Conservation (phyloP, 768 basidiomycete genomes). For the Pholiota conissans region DNA sequence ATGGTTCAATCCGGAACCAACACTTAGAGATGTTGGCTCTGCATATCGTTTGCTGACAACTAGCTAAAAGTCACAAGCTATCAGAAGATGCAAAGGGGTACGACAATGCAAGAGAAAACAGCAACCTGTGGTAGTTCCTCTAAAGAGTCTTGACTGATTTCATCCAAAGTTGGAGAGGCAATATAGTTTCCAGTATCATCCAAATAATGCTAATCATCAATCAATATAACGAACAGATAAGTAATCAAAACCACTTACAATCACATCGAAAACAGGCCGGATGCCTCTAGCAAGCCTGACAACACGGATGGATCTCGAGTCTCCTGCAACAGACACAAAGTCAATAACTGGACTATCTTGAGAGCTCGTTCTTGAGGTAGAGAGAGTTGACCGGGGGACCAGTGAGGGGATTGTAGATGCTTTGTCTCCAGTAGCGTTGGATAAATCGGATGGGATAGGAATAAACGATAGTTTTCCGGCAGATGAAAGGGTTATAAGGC, state of each 20-base stretch:
- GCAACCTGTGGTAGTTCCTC: constrained; percentile 12
- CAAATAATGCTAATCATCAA: constrained; percentile 46
- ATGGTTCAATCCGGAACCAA: constrained; percentile 65
- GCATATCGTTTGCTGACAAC: constrained; percentile 64
- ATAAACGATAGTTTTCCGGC: constrained; percentile 62
- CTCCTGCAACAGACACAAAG: constrained; percentile 42
- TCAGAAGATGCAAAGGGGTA: not conserved
- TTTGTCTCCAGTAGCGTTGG: constrained; percentile 37
- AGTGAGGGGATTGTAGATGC: constrained; percentile 51
- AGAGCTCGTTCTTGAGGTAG: constrained; percentile 36
- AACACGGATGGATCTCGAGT: constrained; percentile 46
- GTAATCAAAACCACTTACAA: constrained; percentile 42
- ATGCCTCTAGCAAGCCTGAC: constrained; percentile 57
- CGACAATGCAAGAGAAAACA: constrained; percentile 1
- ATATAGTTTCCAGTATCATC: constrained; percentile 56
- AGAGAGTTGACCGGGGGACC: constrained; percentile 50
- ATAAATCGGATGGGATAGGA: constrained; percentile 49
- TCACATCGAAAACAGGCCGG: constrained; percentile 56
- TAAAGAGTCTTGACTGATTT: constrained; percentile 23
- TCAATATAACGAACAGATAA: constrained; percentile 12
- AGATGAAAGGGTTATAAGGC: constrained; percentile 54
- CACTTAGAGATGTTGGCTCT: constrained; percentile 59
- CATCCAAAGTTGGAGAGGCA: constrained; percentile 46
- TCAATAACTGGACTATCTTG: constrained; percentile 41
- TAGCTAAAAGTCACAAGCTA: constrained; percentile 29